Evolutionary conservation across 2,329 filamentous ascomycete species (phyloP), one percentile per base, ranked within the genome.

Genomic region (Trichoderma hamatum): DNA sequence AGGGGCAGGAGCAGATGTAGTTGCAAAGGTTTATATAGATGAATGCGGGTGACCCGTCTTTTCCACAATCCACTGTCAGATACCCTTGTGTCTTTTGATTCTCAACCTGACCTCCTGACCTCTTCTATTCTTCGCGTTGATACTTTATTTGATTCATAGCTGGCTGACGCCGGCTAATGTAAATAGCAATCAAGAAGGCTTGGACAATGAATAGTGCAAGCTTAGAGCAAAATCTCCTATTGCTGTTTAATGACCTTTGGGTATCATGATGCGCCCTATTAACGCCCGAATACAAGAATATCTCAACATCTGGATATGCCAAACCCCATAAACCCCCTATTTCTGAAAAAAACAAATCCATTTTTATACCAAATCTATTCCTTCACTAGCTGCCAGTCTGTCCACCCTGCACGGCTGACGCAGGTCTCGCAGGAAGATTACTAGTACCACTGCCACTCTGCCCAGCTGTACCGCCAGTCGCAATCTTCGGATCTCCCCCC

Each of bases 401-500:
- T 32, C 55, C 64, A 19, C 43, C 39, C 39, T 43, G 39, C 16
- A 43, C 39, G 10, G 39, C 16, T 30, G 64, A 43, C 55, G 64
- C 64, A 36, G 65, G 65, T 19, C 65, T 61, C 56, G 56, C 56
- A 16, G 65, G 55, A 34, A 68, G 30, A 54, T 46, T 68, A 19
- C 43, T 68, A 6, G 13, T 39, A 28, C 32, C 39, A 10, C 39
- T 39, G 21, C 14, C 11, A 32, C 51, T 24, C 52, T 36, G 19
- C 28, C 39, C 64, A 9, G 52, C 28, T 19, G 61, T 28, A 13
- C 51, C 39, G 2, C 34, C 67, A 10, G 46, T 32, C 16, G 52
- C 59, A 67, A 43, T 65, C 10, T 13, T 39, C 16, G 56, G 26
- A 19, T 51, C 21, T 13, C 80, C 80, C 2, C 81, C 81, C 0